phyloP scores from a whole-genome alignment of 2,329 filamentous ascomycete species.

The Trichoderma sp. region DNA sequence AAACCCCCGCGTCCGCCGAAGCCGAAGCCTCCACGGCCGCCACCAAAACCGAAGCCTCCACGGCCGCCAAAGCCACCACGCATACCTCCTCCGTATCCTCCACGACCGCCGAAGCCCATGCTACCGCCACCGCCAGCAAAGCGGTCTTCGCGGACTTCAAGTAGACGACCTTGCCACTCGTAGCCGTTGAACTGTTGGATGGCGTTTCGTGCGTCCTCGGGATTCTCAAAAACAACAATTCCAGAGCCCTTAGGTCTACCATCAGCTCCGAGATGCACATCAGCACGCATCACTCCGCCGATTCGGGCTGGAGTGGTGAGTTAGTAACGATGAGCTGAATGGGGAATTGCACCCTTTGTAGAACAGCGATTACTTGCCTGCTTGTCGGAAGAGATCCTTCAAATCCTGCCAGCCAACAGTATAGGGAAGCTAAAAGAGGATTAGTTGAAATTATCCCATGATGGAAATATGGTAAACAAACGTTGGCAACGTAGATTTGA shows the following conservation, averaged over 20 bases:
- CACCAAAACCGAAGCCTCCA: slow-evolving; percentile 46
- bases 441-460: slow-evolving; percentile 28
- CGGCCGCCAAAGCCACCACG: slow-evolving; percentile 55
- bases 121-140: slow-evolving; percentile 68
- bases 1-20: slow-evolving; percentile 56
- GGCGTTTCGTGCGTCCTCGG: slow-evolving; percentile 91
- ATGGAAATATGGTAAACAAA: slow-evolving; percentile 58
- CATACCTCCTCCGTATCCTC: slow-evolving; percentile 61
- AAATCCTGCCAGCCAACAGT: slow-evolving; percentile 98
- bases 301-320: slow-evolving; percentile 49
- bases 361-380: slow-evolving; percentile 65
- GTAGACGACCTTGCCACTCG: slow-evolving; percentile 91
- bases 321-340: slow-evolving; percentile 1
- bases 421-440: slow-evolving; percentile 75
- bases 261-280: slow-evolving; percentile 89
- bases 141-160: slow-evolving; percentile 95
- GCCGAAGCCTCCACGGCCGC: slow-evolving; percentile 59
- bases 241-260: slow-evolving; percentile 95
- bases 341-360: not conserved
- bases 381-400: slow-evolving; percentile 97
- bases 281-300: slow-evolving; percentile 86
- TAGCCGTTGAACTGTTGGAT: slow-evolving; percentile 98
- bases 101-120: slow-evolving; percentile 58
- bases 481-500: slow-evolving; percentile 97
- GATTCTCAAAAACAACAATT: slow-evolving; percentile 93